Conservation (phyloP, 225 moss, liverwort and hornwort genomes). For the Takakia lepidozioides region DNA sequence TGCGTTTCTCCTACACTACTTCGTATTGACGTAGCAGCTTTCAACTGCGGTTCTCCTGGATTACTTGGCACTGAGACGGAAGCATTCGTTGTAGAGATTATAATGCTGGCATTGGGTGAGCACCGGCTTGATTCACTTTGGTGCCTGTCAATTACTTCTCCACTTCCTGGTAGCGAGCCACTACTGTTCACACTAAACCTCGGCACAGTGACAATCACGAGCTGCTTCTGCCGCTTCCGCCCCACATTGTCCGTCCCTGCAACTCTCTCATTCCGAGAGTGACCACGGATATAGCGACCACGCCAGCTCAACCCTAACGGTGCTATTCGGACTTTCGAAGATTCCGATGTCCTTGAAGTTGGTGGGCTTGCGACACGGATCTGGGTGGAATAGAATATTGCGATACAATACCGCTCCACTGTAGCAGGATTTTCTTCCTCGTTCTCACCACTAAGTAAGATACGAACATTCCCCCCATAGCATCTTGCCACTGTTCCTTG, state of each 20-base stretch:
- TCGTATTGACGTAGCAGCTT: too few species aligned
- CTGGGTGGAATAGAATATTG: too few species aligned
- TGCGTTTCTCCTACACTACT: too few species aligned
- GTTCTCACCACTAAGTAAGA: too few species aligned
- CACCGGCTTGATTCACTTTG: not conserved
- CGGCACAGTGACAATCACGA: conserved; percentile 14
- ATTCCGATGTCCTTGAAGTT: too few species aligned
- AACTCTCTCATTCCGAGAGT: not conserved
- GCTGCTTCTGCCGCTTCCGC: not conserved
- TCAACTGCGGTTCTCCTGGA: too few species aligned
- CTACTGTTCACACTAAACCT: not conserved
- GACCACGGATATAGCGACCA: conserved; percentile 10
- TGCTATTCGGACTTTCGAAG: too few species aligned
- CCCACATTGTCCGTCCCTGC: not conserved
- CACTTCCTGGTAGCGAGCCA: not conserved
- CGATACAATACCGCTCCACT: too few species aligned
- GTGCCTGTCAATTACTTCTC: not conserved
- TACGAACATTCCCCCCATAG: too few species aligned
- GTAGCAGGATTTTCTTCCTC: too few species aligned
- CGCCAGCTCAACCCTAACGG: conserved; percentile 2
- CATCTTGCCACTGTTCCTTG: too few species aligned
- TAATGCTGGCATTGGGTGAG: not conserved
- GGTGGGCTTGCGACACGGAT: too few species aligned
- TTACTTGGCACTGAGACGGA: conserved; percentile 2
- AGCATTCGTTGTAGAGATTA: not conserved